phyloP scores from a whole-genome alignment of 116 monocot species.

The Posidonia oceanica region DNA sequence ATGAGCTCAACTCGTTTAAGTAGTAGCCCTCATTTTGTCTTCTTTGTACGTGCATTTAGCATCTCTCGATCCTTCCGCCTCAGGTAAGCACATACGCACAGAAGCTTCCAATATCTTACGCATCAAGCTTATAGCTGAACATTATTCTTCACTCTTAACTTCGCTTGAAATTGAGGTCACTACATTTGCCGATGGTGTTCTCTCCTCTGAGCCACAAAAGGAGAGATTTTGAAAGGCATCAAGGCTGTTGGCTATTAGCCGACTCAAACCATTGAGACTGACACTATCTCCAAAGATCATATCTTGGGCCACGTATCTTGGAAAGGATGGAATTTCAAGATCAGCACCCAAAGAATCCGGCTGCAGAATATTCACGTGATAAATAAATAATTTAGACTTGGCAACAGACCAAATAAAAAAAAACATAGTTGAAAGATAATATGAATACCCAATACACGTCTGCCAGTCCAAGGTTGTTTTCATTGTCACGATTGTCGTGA shows the following conservation, averaged over 20 bases:
- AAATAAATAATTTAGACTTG: background rate
- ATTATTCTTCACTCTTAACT: background rate
- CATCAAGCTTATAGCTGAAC: background rate
- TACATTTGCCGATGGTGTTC: conserved; percentile 12
- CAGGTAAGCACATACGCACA: too few relatives aligned
- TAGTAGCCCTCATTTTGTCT: too few relatives aligned
- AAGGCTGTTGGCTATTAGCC: conserved; percentile 46
- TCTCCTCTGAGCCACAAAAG: conserved; percentile 35
- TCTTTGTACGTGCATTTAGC: too few relatives aligned
- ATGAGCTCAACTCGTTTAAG: too few relatives aligned
- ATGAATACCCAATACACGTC: conserved; percentile 73
- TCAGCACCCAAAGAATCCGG: conserved; percentile 88
- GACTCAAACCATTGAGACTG: conserved; percentile 41
- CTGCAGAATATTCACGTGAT: conserved; percentile 21
- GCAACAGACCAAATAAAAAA: conserved; percentile 4
- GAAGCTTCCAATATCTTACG: too few relatives aligned
- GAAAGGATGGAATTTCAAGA: conserved; percentile 52
- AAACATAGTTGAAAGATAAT: background rate
- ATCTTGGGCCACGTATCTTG: conserved; percentile 46
- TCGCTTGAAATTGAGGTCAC: background rate
- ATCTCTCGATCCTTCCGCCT: too few relatives aligned
- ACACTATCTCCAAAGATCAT: conserved; percentile 37
- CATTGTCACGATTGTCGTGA: conserved; percentile 15
- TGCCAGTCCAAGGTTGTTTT: conserved; percentile 26
- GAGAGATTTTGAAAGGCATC: conserved; percentile 62